phyloP scores from a whole-genome alignment of 805 yeast genomes.

The Hanseniaspora clermontiae region DNA sequence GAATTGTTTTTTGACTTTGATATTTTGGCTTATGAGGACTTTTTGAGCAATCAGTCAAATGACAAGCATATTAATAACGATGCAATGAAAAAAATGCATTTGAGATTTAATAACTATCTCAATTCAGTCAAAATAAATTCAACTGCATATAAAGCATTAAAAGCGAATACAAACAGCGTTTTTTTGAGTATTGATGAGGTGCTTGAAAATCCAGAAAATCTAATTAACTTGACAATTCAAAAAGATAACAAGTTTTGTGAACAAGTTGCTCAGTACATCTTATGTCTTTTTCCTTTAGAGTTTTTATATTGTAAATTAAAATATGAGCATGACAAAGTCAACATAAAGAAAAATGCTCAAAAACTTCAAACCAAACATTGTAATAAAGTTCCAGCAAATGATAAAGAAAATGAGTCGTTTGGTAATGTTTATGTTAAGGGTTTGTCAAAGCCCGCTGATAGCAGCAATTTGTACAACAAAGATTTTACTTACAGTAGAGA shows the following conservation, averaged over 20 bases:
- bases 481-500: not conserved
- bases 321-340: too few relatives aligned
- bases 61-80: not conserved
- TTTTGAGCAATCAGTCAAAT: not conserved
- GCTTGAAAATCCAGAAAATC: not conserved
- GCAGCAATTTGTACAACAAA: not conserved
- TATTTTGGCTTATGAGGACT: not conserved
- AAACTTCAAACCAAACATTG: not conserved
- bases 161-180: not conserved
- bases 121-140: not conserved
- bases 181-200: not conserved
- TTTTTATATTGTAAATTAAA: not conserved
- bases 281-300: not conserved
- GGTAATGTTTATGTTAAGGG: not conserved
- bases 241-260: not conserved
- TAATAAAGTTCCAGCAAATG: not conserved
- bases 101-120: not conserved
- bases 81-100: not conserved
- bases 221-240: not conserved
- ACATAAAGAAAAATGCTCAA: too few relatives aligned
- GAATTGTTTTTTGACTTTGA: not conserved
- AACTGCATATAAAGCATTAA: not conserved
- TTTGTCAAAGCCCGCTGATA: not conserved
- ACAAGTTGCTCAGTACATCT: not conserved
- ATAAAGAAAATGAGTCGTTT: not conserved